Evolutionary conservation across 345 rosid species (phyloP), one percentile per base, ranked within the genome.

Genomic region (Brassica nigra): DNA sequence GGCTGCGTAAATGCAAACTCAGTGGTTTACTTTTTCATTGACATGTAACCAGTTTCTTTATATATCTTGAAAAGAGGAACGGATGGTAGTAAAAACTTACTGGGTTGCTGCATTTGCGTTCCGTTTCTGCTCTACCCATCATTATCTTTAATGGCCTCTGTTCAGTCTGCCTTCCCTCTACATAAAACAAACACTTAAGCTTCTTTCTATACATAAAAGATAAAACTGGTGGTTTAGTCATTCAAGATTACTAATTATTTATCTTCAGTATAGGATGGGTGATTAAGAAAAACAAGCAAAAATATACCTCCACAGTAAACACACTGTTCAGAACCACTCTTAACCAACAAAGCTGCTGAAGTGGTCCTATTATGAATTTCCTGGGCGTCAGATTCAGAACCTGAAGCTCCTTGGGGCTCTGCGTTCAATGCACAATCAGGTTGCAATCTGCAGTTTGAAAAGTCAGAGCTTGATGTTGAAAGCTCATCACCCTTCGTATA

Each of bases 391-490:
- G 84, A 58, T 73, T 52, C 74, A 62, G 52, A 66, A 33, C 36
- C 47, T 49, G 74, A 71, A 55, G 44, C 82, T 70, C 68, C 84
- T 65, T 55, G 85, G 81, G 67, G 59, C 57, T 77, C 61, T 28
- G 70, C 63, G 42, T 69, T 75, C 39, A 29, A 44, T 58, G 68
- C 64, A 71, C 68, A 78, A 76, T 70, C 76, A 76, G 65, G 70
- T 63, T 77, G 70, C 75, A 70, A 15, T 68, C 34, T 88, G 68
- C 78, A 86, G 66, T 68, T 68, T 75, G 88, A 86, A 76, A 70
- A 80, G 55, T 82, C 91, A 77, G 88, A 88, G 75, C 83, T 83
- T 76, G 88, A 89, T 64, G 84, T 79, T 58, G 86, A 90, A 85
- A 76, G 80, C 80, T 83, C 85, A 76, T 84, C 75, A 85, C 85